Evolutionary conservation across 2,329 filamentous ascomycete species (phyloP).

Genomic region (Cyphellophora europaea): DNA sequence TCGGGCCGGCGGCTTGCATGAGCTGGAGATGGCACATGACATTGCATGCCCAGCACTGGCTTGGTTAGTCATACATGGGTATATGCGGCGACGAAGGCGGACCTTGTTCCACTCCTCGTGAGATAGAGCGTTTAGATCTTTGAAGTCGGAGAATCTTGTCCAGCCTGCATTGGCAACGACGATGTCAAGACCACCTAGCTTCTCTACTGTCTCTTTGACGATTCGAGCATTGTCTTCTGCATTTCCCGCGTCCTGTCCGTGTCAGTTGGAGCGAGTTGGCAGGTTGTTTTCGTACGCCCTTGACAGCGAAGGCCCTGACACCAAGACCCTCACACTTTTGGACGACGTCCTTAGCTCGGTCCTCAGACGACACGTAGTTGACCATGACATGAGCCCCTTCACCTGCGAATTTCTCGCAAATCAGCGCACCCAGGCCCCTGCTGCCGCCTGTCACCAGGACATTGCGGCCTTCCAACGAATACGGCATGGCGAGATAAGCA

Average conservation of each 20-base stretch:
- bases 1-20: conserved; percentile 43
- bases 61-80: conserved; percentile 52
- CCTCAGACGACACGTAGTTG: conserved; percentile 59
- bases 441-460: conserved; percentile 57
- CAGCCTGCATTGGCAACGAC: conserved; percentile 33
- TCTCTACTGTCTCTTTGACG: conserved; percentile 32
- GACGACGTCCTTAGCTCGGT: conserved; percentile 51
- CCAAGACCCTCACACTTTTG: conserved; percentile 45
- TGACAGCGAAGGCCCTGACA: conserved; percentile 46
- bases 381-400: conserved; percentile 61
- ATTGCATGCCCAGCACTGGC: conserved; percentile 50
- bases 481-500: conserved; percentile 42
- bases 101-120: conserved; percentile 32
- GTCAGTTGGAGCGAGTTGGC: background rate
- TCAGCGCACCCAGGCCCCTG: conserved; percentile 62
- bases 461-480: conserved; percentile 51
- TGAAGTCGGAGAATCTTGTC: conserved; percentile 29
- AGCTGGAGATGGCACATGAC: conserved; percentile 55
- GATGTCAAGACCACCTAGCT: conserved; percentile 39
- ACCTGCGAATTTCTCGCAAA: conserved; percentile 57
- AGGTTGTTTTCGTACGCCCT: conserved; percentile 39
- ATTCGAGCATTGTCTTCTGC: conserved; percentile 47
- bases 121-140: conserved; percentile 18
- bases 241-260: conserved; percentile 48
- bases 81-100: conserved; percentile 60